A percentile compares a stretch with the other conserved stretches of the same genome.
These are phyloP conservation scores for Lactarius vividus DNA, from an alignment of 768 basidiomycete species.

Conservation along the genomic window DNA sequence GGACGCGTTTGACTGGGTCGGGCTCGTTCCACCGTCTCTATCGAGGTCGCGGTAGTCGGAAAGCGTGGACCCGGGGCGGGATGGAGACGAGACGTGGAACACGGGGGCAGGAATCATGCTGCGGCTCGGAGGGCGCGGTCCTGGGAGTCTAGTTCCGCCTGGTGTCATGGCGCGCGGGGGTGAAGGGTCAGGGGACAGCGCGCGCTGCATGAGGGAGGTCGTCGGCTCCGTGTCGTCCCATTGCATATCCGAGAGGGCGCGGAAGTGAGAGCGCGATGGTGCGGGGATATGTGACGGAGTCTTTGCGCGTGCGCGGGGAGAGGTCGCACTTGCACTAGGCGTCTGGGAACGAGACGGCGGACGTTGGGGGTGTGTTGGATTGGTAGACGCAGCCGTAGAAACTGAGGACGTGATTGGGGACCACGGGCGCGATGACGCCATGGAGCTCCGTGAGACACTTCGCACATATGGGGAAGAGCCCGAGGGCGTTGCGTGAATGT, in stretches of 20 bases:
- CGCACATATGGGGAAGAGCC: slow-evolving; percentile 22
- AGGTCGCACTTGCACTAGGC: slow-evolving; percentile 39
- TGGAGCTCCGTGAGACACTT: slow-evolving; percentile 27
- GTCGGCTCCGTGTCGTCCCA: slow-evolving; percentile 48
- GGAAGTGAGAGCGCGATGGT: slow-evolving; percentile 47
- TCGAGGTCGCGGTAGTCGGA: slow-evolving; percentile 46
- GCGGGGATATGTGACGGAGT: slow-evolving; percentile 79
- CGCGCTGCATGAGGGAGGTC: slow-evolving; percentile 51
- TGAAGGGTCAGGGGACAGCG: slow-evolving; percentile 58
- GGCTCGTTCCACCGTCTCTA: slow-evolving; percentile 15
- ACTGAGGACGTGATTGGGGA: slow-evolving; percentile 27
- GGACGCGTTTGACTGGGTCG: slow-evolving; percentile 29
- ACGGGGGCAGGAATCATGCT: slow-evolving; percentile 82
- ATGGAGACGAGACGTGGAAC: slow-evolving; percentile 64
- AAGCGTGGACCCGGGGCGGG: slow-evolving; percentile 69
- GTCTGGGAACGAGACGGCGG: slow-evolving; percentile 61
- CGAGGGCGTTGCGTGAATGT: slow-evolving; percentile 6
- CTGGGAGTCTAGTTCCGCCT: slow-evolving; percentile 44
- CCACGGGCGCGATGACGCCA: slow-evolving; percentile 29
- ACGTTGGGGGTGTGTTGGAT: slow-evolving; percentile 39
- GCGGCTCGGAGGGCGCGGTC: slow-evolving; percentile 73
- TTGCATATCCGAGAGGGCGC: slow-evolving; percentile 47
- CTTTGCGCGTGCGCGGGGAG: slow-evolving; percentile 69
- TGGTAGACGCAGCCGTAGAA: slow-evolving; percentile 35
- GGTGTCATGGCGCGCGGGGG: slow-evolving; percentile 40